A percentile compares a stretch with the other conserved stretches of the same genome.
Conservation (phyloP, 2,329 filamentous ascomycete genomes). For the Sclerotinia borealis region DNA sequence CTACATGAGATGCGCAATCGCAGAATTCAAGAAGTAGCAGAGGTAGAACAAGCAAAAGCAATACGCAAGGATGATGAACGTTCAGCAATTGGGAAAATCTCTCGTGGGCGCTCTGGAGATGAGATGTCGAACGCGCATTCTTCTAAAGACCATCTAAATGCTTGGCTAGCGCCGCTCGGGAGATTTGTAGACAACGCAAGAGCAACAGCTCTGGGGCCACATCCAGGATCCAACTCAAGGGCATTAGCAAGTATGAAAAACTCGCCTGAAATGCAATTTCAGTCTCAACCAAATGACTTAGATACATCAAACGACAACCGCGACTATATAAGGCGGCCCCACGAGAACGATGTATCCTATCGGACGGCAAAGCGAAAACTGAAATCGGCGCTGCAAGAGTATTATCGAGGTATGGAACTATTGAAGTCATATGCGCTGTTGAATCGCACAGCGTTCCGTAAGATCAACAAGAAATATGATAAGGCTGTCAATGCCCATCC, state of each 20-base stretch:
- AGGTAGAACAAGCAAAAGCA: constrained; percentile 22
- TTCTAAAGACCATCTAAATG: constrained; percentile 25
- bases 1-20: constrained; percentile 89
- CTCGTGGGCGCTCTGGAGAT: constrained; percentile 18
- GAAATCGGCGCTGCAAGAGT: constrained; percentile 86
- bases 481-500: constrained; percentile 78
- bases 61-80: constrained; percentile 21
- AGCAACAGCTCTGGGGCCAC: constrained; percentile 42
- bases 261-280: constrained; percentile 33
- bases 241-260: constrained; percentile 47
- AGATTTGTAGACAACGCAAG: constrained; percentile 31
- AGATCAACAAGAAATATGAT: constrained; percentile 99
- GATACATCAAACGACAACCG: constrained; percentile 31
- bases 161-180: constrained; percentile 47
- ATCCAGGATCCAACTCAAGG: constrained; percentile 54
- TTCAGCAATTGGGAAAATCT: constrained; percentile 14
- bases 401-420: constrained; percentile 84
- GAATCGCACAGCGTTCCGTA: constrained; percentile 89
- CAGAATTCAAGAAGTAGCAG: constrained; percentile 62
- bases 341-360: constrained; percentile 66
- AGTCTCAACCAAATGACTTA: constrained; percentile 34
- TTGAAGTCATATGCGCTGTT: constrained; percentile 86
- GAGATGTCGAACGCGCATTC: constrained; percentile 18
- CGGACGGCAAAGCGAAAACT: constrained; percentile 84
- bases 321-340: constrained; percentile 44